A percentile compares a stretch with the other conserved stretches of the same genome.
Evolutionary conservation across 352 stramenopile species (phyloP).

Genomic region (Phytopythium delawarense): DNA sequence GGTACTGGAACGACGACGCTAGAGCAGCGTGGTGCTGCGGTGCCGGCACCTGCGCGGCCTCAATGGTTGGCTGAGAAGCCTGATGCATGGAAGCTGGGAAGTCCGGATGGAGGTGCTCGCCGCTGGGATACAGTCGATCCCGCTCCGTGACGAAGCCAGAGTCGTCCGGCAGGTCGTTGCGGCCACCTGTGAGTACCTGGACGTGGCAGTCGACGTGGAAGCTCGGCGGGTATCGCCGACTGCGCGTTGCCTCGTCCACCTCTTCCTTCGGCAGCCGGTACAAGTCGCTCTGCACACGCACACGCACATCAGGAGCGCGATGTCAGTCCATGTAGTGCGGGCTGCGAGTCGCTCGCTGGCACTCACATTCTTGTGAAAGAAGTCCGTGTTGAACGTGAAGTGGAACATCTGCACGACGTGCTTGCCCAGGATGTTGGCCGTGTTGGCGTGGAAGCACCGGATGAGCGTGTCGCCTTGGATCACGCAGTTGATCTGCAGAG

Average conservation of each 20-base stretch:
- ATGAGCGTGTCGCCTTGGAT: constrained; percentile 72
- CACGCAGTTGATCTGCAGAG: constrained; percentile 52
- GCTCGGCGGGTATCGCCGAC: constrained; percentile 42
- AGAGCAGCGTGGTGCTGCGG: not conserved
- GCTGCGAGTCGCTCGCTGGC: not conserved
- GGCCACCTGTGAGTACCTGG: constrained; percentile 21
- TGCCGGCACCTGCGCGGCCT: not conserved
- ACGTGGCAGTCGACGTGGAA: constrained; percentile 60
- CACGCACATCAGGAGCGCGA: not conserved
- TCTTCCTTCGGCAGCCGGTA: constrained; percentile 53
- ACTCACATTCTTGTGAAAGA: constrained; percentile 68
- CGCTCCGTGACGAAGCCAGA: constrained; percentile 5
- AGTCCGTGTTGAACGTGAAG: constrained; percentile 83
- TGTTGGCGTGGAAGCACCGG: constrained; percentile 72
- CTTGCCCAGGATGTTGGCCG: constrained; percentile 65
- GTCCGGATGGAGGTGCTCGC: not conserved
- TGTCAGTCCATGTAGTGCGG: not conserved
- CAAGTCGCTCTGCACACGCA: constrained; percentile 24
- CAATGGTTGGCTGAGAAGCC: not conserved
- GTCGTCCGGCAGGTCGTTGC: constrained; percentile 8
- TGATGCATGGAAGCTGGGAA: constrained; percentile 2
- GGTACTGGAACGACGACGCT: not conserved
- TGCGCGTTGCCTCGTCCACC: constrained; percentile 54
- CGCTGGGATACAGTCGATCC: constrained; percentile 5
- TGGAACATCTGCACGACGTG: constrained; percentile 85